Conservation (phyloP, 2,329 filamentous ascomycete genomes). For the Dryadomyces sulphureus region DNA sequence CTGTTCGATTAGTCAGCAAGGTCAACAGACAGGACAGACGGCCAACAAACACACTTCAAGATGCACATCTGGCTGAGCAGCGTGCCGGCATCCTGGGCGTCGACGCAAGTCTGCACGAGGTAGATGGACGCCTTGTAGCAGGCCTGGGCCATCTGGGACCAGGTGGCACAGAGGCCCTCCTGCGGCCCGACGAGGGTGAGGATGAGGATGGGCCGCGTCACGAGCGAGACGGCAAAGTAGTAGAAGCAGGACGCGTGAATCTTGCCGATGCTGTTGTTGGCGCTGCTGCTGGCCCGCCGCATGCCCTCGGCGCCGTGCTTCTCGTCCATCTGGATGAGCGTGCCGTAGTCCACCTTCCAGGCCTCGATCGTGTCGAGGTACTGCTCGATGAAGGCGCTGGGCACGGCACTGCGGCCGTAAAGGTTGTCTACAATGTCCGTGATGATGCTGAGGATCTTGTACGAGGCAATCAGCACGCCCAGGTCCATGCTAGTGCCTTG, state of each 20-base stretch:
- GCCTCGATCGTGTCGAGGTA: constrained; percentile 4
- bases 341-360: constrained; percentile 4
- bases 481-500: not conserved
- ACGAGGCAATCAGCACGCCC: constrained; percentile 23
- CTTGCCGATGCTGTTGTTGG: constrained; percentile 5
- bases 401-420: constrained; percentile 14
- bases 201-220: constrained; percentile 11
- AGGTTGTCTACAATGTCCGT: constrained; percentile 27
- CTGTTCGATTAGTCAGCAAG: constrained; percentile 14
- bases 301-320: not conserved
- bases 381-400: constrained; percentile 3
- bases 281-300: not conserved
- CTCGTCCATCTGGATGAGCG: not conserved
- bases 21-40: not conserved
- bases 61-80: constrained; percentile 10
- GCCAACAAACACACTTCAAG: not conserved
- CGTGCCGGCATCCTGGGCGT: constrained; percentile 8
- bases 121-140: constrained; percentile 11
- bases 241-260: constrained; percentile 11
- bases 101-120: constrained; percentile 11
- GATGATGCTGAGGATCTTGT: constrained; percentile 26
- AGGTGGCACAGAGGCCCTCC: constrained; percentile 1
- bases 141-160: constrained; percentile 8
- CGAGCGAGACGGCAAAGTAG: constrained; percentile 12
- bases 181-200: constrained; percentile 2